phyloP scores from a whole-genome alignment of 2,329 filamentous ascomycete genomes.

The Orbilia blumenaviensis region DNA sequence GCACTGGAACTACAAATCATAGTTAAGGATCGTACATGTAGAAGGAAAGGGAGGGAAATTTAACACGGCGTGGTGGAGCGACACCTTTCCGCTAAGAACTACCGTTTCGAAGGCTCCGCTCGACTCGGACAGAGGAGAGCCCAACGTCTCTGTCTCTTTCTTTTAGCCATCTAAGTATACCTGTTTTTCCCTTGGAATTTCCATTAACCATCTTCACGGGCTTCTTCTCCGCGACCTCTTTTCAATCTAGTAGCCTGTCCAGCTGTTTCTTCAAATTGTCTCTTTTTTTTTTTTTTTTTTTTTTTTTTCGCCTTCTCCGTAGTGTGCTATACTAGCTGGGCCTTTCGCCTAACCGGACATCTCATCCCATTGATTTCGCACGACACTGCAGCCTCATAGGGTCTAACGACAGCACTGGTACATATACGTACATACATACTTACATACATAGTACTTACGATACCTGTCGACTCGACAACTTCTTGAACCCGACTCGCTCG shows the following conservation, averaged over 20 bases:
- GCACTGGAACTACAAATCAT: not conserved
- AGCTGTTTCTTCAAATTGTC: no score
- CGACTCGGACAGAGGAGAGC: no score
- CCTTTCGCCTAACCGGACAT: not conserved
- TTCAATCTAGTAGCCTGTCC: no score
- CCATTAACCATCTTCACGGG: not conserved
- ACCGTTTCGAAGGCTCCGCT: constrained; percentile 14
- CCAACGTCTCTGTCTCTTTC: no score
- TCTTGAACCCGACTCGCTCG: not conserved
- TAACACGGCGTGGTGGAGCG: constrained; percentile 26
- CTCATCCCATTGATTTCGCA: constrained; percentile 11
- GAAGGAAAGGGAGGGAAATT: not conserved
- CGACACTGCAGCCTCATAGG: not conserved
- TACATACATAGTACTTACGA: no score
- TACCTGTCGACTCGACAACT: not conserved
- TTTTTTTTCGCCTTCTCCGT: not conserved
- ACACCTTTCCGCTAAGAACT: constrained; percentile 33
- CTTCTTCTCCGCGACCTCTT: not conserved
- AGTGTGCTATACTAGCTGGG: no score
- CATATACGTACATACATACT: no score
- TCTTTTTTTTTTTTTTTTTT: no score
- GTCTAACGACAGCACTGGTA: no score
- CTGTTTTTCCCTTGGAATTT: not conserved
- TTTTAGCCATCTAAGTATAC: not conserved
- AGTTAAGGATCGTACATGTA: constrained; percentile 44